These are phyloP conservation scores for Penicillium paradoxum DNA, from an alignment of 495 filamentous ascomycete species.

Conservation along the genomic window DNA sequence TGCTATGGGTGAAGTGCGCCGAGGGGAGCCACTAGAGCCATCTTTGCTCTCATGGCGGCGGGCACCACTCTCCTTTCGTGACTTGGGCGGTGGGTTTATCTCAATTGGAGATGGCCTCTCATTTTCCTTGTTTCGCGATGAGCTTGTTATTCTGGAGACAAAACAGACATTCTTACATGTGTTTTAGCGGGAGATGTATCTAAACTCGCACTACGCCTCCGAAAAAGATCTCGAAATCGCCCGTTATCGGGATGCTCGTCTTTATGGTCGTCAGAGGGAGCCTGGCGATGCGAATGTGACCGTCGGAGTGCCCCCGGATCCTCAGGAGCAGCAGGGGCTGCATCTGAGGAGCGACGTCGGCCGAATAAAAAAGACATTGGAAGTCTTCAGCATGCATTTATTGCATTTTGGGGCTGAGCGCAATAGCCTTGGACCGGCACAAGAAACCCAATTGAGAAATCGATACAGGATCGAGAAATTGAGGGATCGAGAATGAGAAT, in stretches of 20 bases:
- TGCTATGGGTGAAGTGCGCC: background rate
- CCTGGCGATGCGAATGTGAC: constrained; percentile 1
- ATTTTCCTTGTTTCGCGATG: background rate
- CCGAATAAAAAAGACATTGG: constrained; percentile 22
- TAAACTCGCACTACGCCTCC: constrained; percentile 16
- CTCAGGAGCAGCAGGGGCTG: constrained; percentile 2
- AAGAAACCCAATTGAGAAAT: background rate
- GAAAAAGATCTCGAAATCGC: constrained; percentile 29
- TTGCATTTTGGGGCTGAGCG: no score
- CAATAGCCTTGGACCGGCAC: background rate
- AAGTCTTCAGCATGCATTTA: background rate
- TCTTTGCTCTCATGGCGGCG: background rate
- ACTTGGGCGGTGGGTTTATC: background rate
- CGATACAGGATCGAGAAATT: background rate
- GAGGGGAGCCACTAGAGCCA: background rate
- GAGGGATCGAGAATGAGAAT: background rate
- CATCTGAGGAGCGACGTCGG: constrained; percentile 22
- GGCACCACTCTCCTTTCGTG: background rate
- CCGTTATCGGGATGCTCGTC: constrained; percentile 7
- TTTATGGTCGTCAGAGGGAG: background rate
- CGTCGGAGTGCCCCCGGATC: background rate
- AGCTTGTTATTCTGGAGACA: background rate
- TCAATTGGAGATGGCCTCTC: background rate
- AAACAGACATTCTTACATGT: background rate
- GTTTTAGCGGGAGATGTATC: background rate